Evolutionary conservation across 2,329 filamentous ascomycete species (phyloP).

Genomic region (Pseudocercospora macadamiae): DNA sequence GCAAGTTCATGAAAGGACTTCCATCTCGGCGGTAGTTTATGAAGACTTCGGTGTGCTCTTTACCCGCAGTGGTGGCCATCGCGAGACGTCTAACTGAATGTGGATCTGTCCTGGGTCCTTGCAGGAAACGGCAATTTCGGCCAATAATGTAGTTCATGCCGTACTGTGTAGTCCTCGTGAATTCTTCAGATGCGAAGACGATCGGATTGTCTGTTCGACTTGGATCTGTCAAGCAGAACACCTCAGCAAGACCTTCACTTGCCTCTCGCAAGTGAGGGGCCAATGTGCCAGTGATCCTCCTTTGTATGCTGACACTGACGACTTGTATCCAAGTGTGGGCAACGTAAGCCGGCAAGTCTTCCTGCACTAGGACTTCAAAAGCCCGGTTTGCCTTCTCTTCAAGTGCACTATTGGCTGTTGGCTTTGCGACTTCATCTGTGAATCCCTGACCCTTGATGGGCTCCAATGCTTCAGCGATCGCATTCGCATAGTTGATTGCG

Average conservation of each 20-base stretch:
- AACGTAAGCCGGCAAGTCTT: slow-evolving; percentile 73
- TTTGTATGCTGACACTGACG: slow-evolving; percentile 69
- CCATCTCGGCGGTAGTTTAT: slow-evolving; percentile 76
- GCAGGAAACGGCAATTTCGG: slow-evolving; percentile 76
- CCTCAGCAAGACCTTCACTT: slow-evolving; percentile 75
- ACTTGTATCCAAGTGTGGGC: slow-evolving; percentile 69
- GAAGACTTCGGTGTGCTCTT: slow-evolving; percentile 73
- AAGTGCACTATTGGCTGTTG: slow-evolving; percentile 61
- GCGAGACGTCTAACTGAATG: slow-evolving; percentile 65
- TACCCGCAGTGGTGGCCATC: slow-evolving; percentile 63
- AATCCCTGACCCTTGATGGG: slow-evolving; percentile 61
- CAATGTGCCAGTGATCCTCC: slow-evolving; percentile 68
- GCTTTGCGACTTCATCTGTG: slow-evolving; percentile 52
- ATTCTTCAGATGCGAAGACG: slow-evolving; percentile 77
- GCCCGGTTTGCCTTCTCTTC: slow-evolving; percentile 66
- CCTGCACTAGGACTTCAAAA: slow-evolving; percentile 65
- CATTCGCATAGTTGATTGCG: slow-evolving; percentile 72
- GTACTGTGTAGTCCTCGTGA: slow-evolving; percentile 74
- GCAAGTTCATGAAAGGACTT: slow-evolving; percentile 74
- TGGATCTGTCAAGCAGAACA: slow-evolving; percentile 76
- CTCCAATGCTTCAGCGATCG: slow-evolving; percentile 64
- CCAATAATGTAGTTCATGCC: slow-evolving; percentile 73
- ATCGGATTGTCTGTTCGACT: slow-evolving; percentile 74
- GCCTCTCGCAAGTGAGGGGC: slow-evolving; percentile 66
- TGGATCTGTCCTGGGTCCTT: slow-evolving; percentile 71